Evolutionary conservation across 371 early-diverging fungal genomes (phyloP).

Genomic region (Syncephalastrum sp.): DNA sequence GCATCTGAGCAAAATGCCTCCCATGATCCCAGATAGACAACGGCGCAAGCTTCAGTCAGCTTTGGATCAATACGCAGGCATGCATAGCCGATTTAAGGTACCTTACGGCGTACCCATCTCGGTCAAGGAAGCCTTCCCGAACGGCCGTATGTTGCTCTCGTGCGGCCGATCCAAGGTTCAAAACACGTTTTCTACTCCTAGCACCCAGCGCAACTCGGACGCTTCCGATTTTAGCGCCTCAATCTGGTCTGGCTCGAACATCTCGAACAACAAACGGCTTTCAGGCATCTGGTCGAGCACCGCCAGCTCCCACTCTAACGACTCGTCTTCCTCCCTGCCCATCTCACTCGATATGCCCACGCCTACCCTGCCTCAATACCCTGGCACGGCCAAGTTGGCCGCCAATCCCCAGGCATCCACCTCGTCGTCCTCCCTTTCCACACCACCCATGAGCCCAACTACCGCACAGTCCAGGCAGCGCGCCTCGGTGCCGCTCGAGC

Average conservation of each 20-base stretch:
- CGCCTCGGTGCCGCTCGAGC: conserved; percentile 1
- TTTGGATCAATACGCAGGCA: conserved; percentile 54
- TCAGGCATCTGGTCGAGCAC: conserved; percentile 38
- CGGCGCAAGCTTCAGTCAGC: conserved; percentile 53
- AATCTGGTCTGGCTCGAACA: conserved; percentile 12
- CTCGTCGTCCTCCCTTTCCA: conserved; percentile 28
- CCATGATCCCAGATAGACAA: conserved; percentile 51
- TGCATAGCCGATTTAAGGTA: conserved; percentile 37
- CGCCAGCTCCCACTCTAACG: conserved; percentile 33
- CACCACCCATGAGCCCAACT: conserved; percentile 24
- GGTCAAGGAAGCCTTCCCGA: conserved; percentile 60
- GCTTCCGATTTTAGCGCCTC: conserved; percentile 25
- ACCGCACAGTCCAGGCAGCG: conserved; percentile 17
- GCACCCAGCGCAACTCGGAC: conserved; percentile 25
- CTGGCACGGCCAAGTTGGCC: conserved; percentile 36
- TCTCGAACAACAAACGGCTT: conserved; percentile 24
- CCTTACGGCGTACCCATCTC: conserved; percentile 55
- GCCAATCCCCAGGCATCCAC: conserved; percentile 26
- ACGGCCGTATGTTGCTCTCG: conserved; percentile 50
- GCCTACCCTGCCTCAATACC: conserved; percentile 32
- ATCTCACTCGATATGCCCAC: conserved; percentile 15
- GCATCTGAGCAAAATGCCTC: conserved; percentile 39
- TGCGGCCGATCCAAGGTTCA: conserved; percentile 47
- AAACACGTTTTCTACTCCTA: conserved; percentile 30
- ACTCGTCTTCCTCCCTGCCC: conserved; percentile 28